phyloP scores from a whole-genome alignment of 805 yeast genomes.

The Phaffomyces antillensis region DNA sequence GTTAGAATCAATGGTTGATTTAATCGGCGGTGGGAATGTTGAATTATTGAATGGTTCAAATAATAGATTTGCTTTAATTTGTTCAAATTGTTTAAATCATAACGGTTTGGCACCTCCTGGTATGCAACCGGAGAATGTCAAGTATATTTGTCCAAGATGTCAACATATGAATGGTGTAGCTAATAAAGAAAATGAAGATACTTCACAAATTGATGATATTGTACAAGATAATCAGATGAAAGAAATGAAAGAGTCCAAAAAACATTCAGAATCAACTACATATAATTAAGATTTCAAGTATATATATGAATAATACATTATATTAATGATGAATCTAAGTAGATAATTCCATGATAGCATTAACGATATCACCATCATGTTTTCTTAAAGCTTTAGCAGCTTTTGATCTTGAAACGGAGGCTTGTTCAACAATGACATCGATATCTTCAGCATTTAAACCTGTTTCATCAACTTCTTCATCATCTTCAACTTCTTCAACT shows the following conservation, averaged over 20 bases:
- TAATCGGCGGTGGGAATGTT: constrained; percentile 48
- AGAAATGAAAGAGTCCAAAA: background rate
- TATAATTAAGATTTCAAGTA: too few species aligned
- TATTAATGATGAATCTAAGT: constrained; percentile 4
- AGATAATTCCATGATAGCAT: constrained; percentile 83
- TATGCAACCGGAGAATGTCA: constrained; percentile 39
- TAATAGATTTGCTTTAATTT: constrained; percentile 63
- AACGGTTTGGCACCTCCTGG: constrained; percentile 82
- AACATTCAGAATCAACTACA: too few species aligned
- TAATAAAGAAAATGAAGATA: background rate
- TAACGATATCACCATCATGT: constrained; percentile 91
- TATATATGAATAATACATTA: background rate
- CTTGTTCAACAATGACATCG: constrained; percentile 83
- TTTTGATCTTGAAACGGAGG: constrained; percentile 80
- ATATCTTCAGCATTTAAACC: constrained; percentile 81
- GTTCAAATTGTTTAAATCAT: constrained; percentile 57
- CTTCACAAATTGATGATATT: background rate
- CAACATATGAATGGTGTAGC: constrained; percentile 13
- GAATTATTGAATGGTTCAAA: constrained; percentile 30
- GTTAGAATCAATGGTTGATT: constrained; percentile 36
- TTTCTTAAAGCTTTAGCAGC: constrained; percentile 87
- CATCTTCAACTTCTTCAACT: constrained; percentile 39
- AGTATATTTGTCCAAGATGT: constrained; percentile 62
- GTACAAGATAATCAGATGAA: background rate
- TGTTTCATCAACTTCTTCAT: constrained; percentile 74